A percentile compares a stretch with the other conserved stretches of the same genome.
These are phyloP conservation scores for Sambucus nigra DNA, from an alignment of 129 eudicot species.

Conservation along the genomic window DNA sequence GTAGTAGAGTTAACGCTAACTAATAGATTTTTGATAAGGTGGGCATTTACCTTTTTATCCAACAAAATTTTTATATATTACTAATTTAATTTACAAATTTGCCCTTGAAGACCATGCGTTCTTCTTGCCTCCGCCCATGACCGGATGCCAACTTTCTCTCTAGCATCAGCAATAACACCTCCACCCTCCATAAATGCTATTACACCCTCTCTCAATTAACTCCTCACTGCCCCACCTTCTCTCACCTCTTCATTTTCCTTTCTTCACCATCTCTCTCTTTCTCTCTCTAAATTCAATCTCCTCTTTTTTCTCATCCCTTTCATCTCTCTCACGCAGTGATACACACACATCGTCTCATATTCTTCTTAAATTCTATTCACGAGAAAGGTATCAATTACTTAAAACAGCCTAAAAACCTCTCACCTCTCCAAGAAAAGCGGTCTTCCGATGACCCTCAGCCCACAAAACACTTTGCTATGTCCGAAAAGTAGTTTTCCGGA, in stretches of 20 bases:
- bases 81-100: no score
- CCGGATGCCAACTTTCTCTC: no score
- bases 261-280: conserved; percentile 10
- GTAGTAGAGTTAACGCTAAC: no score
- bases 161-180: no score
- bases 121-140: no score
- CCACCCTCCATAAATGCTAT: conserved; percentile 69
- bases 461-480: no score
- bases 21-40: no score
- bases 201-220: conserved; percentile 69
- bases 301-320: conserved; percentile 18
- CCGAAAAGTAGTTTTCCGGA: conserved; percentile 20
- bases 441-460: conserved; percentile 15
- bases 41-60: no score
- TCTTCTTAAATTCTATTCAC: conserved; percentile 66
- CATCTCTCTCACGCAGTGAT: conserved; percentile 27
- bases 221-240: conserved; percentile 13
- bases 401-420: conserved; percentile 8
- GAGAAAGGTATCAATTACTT: conserved; percentile 19
- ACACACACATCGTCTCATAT: conserved; percentile 9
- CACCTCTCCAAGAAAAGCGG: conserved; percentile 2
- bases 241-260: conserved; percentile 17
- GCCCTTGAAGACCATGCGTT: no score
- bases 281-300: conserved; percentile 12
- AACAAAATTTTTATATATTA: no score